A percentile compares a stretch with the other conserved stretches of the same genome.
phyloP scores from a whole-genome alignment of 2,329 filamentous ascomycete species.

The Hansfordia pulvinata region DNA sequence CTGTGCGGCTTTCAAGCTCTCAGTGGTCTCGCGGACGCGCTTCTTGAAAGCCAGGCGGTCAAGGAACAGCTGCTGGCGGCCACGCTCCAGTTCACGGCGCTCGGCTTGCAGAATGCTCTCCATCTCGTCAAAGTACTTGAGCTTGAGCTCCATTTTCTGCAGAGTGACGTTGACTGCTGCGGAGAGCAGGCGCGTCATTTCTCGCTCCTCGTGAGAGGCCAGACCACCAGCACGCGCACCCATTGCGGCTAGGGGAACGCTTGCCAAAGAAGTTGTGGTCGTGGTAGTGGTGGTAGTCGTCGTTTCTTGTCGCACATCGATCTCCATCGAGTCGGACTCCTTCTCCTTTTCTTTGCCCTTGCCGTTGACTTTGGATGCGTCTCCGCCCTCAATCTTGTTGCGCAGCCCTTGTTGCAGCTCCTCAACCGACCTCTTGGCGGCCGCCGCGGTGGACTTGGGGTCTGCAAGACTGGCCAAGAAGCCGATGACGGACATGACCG shows the following conservation, averaged over 20 bases:
- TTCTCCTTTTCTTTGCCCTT: conserved; percentile 46
- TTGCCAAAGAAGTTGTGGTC: conserved; percentile 43
- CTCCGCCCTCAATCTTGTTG: conserved; percentile 56
- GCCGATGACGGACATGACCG: conserved; percentile 88
- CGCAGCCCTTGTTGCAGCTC: conserved; percentile 72
- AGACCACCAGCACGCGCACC: conserved; percentile 78
- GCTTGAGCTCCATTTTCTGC: conserved; percentile 89
- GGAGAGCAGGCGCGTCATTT: conserved; percentile 88
- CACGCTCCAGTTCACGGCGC: conserved; percentile 81
- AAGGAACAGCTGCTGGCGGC: conserved; percentile 83
- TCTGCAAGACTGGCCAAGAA: conserved; percentile 89
- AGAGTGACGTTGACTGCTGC: conserved; percentile 88
- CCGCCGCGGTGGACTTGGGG: conserved; percentile 78
- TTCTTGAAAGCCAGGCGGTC: conserved; percentile 85
- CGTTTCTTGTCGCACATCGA: conserved; percentile 41
- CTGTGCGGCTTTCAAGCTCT: conserved; percentile 47
- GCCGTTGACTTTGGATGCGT: conserved; percentile 32
- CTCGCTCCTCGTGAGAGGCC: conserved; percentile 89
- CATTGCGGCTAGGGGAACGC: conserved; percentile 72
- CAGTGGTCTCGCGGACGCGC: conserved; percentile 71
- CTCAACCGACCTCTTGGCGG: conserved; percentile 75
- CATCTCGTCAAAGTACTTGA: conserved; percentile 94
- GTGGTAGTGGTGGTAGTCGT: conserved; percentile 34
- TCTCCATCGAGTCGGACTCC: conserved; percentile 46
- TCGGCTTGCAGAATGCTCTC: conserved; percentile 86